A percentile compares a stretch with the other conserved stretches of the same genome.
Evolutionary conservation across 208 protist species (phyloP).

Genomic region (Trypanosomatidae sp.): DNA sequence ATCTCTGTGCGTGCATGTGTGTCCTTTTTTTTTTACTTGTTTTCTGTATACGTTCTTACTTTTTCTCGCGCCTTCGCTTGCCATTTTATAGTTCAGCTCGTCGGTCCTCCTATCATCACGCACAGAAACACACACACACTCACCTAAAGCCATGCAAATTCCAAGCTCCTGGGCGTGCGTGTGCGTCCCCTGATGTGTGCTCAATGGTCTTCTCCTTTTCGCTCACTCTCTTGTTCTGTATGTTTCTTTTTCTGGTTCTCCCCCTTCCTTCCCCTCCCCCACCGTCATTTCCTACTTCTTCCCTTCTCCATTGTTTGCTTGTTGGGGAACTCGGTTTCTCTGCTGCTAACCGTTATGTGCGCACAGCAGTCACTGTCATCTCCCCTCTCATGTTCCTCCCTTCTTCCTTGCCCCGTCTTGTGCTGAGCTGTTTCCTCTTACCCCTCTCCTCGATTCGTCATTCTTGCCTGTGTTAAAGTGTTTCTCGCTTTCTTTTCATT

Average conservation of each 20-base stretch:
- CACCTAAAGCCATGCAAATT: not conserved
- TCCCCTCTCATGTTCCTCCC: not conserved
- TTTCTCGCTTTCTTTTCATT: conserved; percentile 2
- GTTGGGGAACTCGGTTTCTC: not conserved
- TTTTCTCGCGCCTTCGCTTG: conserved; percentile 6
- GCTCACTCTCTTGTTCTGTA: not conserved
- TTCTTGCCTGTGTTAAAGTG: conserved; percentile 4
- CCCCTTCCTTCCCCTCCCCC: not conserved
- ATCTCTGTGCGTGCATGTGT: not conserved
- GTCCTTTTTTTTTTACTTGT: not conserved
- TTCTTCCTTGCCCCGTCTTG: not conserved
- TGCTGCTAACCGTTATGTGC: not conserved
- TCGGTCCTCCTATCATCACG: not conserved
- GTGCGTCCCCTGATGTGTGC: not conserved
- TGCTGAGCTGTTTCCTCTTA: not conserved
- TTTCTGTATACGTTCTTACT: conserved; percentile 2
- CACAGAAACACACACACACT: not conserved
- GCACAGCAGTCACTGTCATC: not conserved
- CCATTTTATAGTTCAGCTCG: not conserved
- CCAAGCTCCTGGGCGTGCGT: not conserved
- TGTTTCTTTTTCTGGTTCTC: not conserved
- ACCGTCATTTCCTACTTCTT: not conserved
- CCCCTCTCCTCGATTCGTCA: not conserved
- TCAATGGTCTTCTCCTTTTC: not conserved
- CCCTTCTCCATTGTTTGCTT: not conserved